A percentile compares a stretch with the other conserved stretches of the same genome.
phyloP scores from a whole-genome alignment of 495 filamentous ascomycete genomes.

The Hypoxylon lienhwacheense region DNA sequence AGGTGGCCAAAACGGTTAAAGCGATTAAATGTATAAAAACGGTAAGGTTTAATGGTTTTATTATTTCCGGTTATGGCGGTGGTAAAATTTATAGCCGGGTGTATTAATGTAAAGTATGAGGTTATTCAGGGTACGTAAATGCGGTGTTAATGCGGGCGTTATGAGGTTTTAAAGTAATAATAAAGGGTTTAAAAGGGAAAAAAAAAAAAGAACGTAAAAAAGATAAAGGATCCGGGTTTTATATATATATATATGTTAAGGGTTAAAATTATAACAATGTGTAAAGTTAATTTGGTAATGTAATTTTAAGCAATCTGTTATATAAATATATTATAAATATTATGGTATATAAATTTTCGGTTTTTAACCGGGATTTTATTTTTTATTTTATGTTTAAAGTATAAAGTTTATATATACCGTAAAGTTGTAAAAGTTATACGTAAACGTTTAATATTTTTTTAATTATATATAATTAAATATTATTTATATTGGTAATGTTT shows the following conservation, averaged over 20 bases:
- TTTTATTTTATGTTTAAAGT: too few species aligned
- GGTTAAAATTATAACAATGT: neutral
- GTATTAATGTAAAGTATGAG: neutral
- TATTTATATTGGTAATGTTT: neutral
- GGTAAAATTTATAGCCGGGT: neutral
- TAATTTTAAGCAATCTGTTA: too few species aligned
- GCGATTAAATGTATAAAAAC: neutral
- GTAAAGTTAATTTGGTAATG: neutral
- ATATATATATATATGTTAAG: neutral
- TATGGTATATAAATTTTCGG: neutral
- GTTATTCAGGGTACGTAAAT: too few species aligned
- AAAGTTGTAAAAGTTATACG: too few species aligned
- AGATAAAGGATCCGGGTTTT: neutral
- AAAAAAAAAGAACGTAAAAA: neutral
- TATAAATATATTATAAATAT: neutral
- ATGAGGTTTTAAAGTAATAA: neutral
- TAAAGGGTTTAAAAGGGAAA: neutral
- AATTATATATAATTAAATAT: neutral
- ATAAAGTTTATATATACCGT: too few species aligned
- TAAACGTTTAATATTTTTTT: too few species aligned
- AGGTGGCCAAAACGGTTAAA: neutral
- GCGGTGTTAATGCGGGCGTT: neutral
- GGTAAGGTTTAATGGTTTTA: neutral
- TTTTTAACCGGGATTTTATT: too few species aligned
- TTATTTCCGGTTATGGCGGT: neutral